Evolutionary conservation across 257 asterid genomes (phyloP).

Genomic region (Ilex aquifolium): DNA sequence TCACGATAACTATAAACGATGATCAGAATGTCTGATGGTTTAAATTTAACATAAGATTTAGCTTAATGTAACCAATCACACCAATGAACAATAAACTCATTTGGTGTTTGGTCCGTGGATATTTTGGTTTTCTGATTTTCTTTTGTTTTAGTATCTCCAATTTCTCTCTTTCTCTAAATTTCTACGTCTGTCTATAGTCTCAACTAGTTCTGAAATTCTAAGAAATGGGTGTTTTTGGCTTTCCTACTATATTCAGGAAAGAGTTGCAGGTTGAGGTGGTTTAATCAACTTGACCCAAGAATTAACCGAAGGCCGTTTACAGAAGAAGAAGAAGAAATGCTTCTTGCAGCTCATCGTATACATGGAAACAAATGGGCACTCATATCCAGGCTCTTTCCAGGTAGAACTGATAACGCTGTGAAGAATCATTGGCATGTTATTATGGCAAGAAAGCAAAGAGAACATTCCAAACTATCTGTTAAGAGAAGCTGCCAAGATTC

Average conservation of each 20-base stretch:
- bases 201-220: no score
- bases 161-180: no score
- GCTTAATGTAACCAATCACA: no score
- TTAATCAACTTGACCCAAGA: slow-evolving; percentile 92
- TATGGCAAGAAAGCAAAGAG: slow-evolving; percentile 90
- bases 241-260: slow-evolving; percentile 37
- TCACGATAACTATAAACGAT: no score
- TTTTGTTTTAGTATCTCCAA: no score
- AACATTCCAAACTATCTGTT: slow-evolving; percentile 51
- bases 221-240: not conserved
- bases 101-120: no score
- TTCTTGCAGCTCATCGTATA: slow-evolving; percentile 68
- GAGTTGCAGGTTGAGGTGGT: slow-evolving; percentile 97
- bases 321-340: slow-evolving; percentile 81
- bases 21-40: no score
- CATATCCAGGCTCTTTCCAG: slow-evolving; percentile 85
- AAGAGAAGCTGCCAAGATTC: slow-evolving; percentile 29
- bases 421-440: slow-evolving; percentile 96
- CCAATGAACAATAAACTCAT: no score
- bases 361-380: slow-evolving; percentile 95
- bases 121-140: no score
- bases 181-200: no score
- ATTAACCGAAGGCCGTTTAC: slow-evolving; percentile 83
- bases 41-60: no score
- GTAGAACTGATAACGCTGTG: slow-evolving; percentile 93